Percentiles rank a stretch among this genome's conserved stretches.
These are phyloP conservation scores for Yarrowia hollandica DNA, from an alignment of 805 yeast species.

Conservation along the genomic window DNA sequence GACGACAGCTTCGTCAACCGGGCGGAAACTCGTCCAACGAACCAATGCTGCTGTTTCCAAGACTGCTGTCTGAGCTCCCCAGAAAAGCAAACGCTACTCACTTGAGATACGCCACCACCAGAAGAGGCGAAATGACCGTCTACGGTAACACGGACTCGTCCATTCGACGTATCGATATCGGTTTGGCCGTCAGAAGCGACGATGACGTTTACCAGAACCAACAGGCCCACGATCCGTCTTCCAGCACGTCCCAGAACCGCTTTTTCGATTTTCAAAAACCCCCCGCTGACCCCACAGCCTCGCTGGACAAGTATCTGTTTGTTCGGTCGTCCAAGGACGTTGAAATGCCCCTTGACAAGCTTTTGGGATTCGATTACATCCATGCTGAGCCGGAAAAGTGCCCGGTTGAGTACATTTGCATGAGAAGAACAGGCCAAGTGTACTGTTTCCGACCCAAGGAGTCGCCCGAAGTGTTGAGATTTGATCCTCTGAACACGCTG, in stretches of 20 bases:
- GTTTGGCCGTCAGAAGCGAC: neutral
- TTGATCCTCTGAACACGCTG: conserved; percentile 55
- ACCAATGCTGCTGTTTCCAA: conserved; percentile 33
- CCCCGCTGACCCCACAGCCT: neutral
- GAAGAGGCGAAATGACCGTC: conserved; percentile 74
- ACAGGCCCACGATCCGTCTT: conserved; percentile 1
- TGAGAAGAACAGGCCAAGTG: conserved; percentile 87
- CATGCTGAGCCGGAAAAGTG: conserved; percentile 7
- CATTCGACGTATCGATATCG: conserved; percentile 8
- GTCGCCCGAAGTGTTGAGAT: conserved; percentile 59
- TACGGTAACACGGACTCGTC: conserved; percentile 21
- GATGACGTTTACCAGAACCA: conserved; percentile 5
- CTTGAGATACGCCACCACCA: conserved; percentile 50
- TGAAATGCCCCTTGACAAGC: conserved; percentile 9
- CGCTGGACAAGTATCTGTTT: conserved; percentile 13
- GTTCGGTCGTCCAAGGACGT: conserved; percentile 9
- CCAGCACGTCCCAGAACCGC: conserved; percentile 7
- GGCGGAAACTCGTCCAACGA: conserved; percentile 26
- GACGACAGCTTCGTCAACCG: conserved; percentile 37
- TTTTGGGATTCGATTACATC: conserved; percentile 23
- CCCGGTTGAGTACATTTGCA: conserved; percentile 67
- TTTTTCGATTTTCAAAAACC: conserved; percentile 25
- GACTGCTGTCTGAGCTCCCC: conserved; percentile 35
- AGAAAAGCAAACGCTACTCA: conserved; percentile 33
- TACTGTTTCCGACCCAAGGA: conserved; percentile 75